Evolutionary conservation across 73 alveolate genomes (phyloP).

Genomic region (Blepharisma stoltei): DNA sequence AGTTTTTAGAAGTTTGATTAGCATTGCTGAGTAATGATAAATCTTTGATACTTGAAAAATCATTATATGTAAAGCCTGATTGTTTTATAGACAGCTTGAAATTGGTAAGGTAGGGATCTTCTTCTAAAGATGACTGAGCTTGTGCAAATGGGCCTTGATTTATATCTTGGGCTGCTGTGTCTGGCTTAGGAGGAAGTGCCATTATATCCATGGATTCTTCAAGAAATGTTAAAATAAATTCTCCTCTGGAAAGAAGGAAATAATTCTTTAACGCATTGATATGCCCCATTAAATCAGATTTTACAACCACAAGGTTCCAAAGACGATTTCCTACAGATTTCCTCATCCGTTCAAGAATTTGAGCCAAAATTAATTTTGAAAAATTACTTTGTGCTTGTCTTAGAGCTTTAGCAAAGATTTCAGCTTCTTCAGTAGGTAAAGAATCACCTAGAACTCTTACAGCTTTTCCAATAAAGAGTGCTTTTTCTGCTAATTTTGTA

Average conservation of each 20-base stretch:
- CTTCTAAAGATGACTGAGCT: slow-evolving; percentile 20
- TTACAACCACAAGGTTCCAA: slow-evolving; percentile 79
- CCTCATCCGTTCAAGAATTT: slow-evolving; percentile 75
- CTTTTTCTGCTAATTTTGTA: slow-evolving; percentile 76
- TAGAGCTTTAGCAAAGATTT: slow-evolving; percentile 73
- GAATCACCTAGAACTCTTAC: slow-evolving; percentile 61
- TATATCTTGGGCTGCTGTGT: slow-evolving; percentile 49
- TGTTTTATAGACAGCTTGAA: slow-evolving; percentile 48
- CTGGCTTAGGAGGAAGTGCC: slow-evolving; percentile 60
- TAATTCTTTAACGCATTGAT: slow-evolving; percentile 68
- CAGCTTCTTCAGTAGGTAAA: slow-evolving; percentile 67
- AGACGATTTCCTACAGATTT: slow-evolving; percentile 77
- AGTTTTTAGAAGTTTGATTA: slow-evolving; percentile 5
- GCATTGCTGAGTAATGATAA: slow-evolving; percentile 38
- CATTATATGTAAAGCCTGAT: slow-evolving; percentile 39
- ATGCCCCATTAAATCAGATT: slow-evolving; percentile 70
- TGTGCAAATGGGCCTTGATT: slow-evolving; percentile 48
- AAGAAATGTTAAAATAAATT: slow-evolving; percentile 73
- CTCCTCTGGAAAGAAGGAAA: slow-evolving; percentile 85
- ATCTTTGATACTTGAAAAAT: slow-evolving; percentile 36
- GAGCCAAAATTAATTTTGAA: slow-evolving; percentile 62
- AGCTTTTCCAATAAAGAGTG: slow-evolving; percentile 87
- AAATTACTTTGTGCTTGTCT: slow-evolving; percentile 66
- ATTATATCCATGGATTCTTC: slow-evolving; percentile 69
- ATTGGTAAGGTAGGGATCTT: slow-evolving; percentile 42